These are phyloP conservation scores for Septoria linicola DNA, from an alignment of 2,329 filamentous ascomycete genomes.

Conservation along the genomic window DNA sequence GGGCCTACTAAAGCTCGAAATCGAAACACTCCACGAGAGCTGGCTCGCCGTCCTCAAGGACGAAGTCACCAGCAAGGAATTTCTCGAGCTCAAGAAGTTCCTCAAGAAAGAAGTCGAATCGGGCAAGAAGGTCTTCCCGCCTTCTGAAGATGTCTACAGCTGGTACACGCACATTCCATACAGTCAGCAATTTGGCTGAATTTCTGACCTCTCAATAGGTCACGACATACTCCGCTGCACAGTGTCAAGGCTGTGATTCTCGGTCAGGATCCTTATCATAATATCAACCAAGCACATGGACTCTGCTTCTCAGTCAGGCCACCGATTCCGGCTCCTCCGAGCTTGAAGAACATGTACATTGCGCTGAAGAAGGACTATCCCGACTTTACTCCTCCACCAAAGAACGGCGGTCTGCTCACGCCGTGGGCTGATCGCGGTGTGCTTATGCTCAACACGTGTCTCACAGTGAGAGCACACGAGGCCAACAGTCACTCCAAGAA, in stretches of 20 bases:
- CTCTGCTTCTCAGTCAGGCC: conserved; percentile 93
- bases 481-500: conserved; percentile 81
- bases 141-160: conserved; percentile 84
- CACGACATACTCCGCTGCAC: conserved; percentile 83
- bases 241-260: conserved; percentile 89
- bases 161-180: conserved; percentile 58
- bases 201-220: conserved; percentile 58
- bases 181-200: conserved; percentile 1
- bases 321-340: conserved; percentile 83
- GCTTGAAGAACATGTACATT: conserved; percentile 90
- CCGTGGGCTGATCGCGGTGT: conserved; percentile 95
- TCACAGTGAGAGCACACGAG: conserved; percentile 87
- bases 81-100: conserved; percentile 85
- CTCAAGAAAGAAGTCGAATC: conserved; percentile 72
- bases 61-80: conserved; percentile 74
- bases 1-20: conserved; percentile 79
- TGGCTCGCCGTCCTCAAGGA: conserved; percentile 90
- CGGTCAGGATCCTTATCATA: conserved; percentile 97
- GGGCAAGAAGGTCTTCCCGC: conserved; percentile 81
- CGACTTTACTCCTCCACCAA: conserved; percentile 68
- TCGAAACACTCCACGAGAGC: conserved; percentile 85
- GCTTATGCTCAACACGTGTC: conserved; percentile 87
- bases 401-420: conserved; percentile 77
- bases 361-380: conserved; percentile 87
- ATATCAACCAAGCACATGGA: conserved; percentile 90